Base-by-base conservation (phyloP, 331 rosid genomes). In the Acacia pycnantha region DNA sequence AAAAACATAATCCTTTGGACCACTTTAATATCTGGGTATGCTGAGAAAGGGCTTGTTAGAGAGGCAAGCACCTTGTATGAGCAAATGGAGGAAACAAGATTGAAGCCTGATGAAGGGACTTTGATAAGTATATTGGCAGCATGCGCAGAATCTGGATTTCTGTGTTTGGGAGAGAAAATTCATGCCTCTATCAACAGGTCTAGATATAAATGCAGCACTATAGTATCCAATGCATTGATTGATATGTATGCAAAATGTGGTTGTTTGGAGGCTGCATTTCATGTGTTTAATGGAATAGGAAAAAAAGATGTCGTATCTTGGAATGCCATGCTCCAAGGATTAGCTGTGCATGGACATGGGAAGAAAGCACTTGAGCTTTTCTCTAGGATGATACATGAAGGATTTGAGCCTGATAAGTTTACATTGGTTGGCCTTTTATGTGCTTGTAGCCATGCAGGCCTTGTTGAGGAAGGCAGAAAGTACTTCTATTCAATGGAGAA, bases 231-330 rank as follows among this genome's bases (percentile, higher is more conserved):
- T 79, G 92, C 98, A 0, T 81, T 92, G 86, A 81, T 93, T 68
- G 97, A 93, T 79, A 93, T 95, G 96, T 95, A 92, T 88, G 92
- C 94, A 1, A 95, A 95, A 73, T 93, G 98, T 53, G 98, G 94
- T 37, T 70, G 85, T 73, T 65, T 92, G 80, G 95, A 90, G 44
- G 86, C 79, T 48, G 95, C 95, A 1, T 87, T 73, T 65, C 79
- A 37, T 22, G 84, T 88, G 35, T 94, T 94, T 70, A 64, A 77
- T 51, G 89, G 78, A 85, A 86, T 82, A 81, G 54, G 29, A 19
- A 81, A 84, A 77, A 90, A 88, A 81, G 97, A 90, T 84, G 51
- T 86, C 51, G 94, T 92, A 47, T 92, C 98, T 43, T 92, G 98
- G 98, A 94, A 94, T 87, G 84, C 91, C 31, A 90, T 92, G 93